Evolutionary conservation across 805 yeast species (phyloP).

Genomic region (Metschnikowia lochheadii): DNA sequence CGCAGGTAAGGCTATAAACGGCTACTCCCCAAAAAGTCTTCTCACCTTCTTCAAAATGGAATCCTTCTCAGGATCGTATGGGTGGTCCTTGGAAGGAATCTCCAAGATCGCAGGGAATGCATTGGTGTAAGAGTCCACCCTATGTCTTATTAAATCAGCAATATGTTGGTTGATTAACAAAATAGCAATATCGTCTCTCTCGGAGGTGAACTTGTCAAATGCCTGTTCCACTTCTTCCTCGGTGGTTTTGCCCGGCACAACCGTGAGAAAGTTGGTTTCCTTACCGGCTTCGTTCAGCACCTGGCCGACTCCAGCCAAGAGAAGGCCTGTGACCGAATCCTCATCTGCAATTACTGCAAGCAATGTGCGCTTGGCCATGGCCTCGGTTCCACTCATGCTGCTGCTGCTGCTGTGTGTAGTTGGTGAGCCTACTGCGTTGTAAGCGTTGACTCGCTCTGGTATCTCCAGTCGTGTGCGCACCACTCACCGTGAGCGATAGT

Average conservation of each 20-base stretch:
- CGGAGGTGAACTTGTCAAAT: constrained; percentile 68
- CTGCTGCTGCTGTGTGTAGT: constrained; percentile 8
- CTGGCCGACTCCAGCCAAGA: constrained; percentile 94
- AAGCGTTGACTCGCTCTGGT: neutral
- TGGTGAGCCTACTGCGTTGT: neutral
- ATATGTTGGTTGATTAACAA: constrained; percentile 89
- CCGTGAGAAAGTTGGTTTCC: constrained; percentile 80
- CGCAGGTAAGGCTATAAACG: neutral
- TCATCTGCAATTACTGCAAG: constrained; percentile 97
- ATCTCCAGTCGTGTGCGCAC: constrained; percentile 4
- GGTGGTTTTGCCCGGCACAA: constrained; percentile 68
- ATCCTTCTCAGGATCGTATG: constrained; percentile 98
- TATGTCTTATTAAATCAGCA: constrained; percentile 82
- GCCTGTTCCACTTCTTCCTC: constrained; percentile 70
- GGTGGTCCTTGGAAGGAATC: constrained; percentile 97
- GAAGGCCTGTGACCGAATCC: constrained; percentile 93
- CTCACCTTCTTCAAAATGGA: constrained; percentile 91
- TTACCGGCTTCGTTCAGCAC: constrained; percentile 56
- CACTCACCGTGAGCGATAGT: neutral
- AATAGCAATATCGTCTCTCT: constrained; percentile 87
- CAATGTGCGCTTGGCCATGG: constrained; percentile 67
- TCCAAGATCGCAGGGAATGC: constrained; percentile 97
- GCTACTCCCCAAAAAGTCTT: constrained; percentile 86
- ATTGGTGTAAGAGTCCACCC: constrained; percentile 76
- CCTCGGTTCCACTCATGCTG: constrained; percentile 28